Evolutionary conservation across 768 basidiomycete species (phyloP).

Genomic region (Rhizopogon roseolus): DNA sequence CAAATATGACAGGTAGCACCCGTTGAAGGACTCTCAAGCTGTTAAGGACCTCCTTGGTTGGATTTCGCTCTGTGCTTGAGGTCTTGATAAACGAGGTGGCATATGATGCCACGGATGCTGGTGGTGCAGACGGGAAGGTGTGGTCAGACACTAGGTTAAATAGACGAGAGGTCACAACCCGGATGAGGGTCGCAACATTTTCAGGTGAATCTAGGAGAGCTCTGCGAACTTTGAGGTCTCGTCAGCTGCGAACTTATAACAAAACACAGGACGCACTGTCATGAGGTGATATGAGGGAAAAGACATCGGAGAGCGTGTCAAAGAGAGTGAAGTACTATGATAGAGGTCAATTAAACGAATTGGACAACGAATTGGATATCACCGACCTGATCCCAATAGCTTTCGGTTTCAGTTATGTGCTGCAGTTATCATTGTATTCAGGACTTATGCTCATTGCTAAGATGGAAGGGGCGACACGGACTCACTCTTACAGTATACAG

Average conservation of each 20-base stretch:
- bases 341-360: not conserved
- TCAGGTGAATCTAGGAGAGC: conserved; percentile 79
- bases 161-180: conserved; percentile 60
- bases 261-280: conserved; percentile 54
- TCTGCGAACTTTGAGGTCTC: conserved; percentile 57
- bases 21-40: conserved; percentile 88
- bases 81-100: conserved; percentile 69
- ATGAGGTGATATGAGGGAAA: conserved; percentile 80
- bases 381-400: conserved; percentile 88
- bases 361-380: not conserved
- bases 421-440: conserved; percentile 22
- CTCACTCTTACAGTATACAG: conserved; percentile 58
- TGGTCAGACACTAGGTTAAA: conserved; percentile 76
- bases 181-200: conserved; percentile 80
- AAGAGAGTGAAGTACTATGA: conserved; percentile 76
- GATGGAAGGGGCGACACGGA: conserved; percentile 32
- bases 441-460: not conserved
- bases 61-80: conserved; percentile 49
- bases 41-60: conserved; percentile 86
- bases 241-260: conserved; percentile 7
- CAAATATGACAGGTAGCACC: conserved; percentile 87
- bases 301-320: conserved; percentile 87
- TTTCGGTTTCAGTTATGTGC: conserved; percentile 72
- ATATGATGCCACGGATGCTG: conserved; percentile 57
- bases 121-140: conserved; percentile 60